Conservation (phyloP, 805 yeast genomes). For the Yamadazyma sp. region DNA sequence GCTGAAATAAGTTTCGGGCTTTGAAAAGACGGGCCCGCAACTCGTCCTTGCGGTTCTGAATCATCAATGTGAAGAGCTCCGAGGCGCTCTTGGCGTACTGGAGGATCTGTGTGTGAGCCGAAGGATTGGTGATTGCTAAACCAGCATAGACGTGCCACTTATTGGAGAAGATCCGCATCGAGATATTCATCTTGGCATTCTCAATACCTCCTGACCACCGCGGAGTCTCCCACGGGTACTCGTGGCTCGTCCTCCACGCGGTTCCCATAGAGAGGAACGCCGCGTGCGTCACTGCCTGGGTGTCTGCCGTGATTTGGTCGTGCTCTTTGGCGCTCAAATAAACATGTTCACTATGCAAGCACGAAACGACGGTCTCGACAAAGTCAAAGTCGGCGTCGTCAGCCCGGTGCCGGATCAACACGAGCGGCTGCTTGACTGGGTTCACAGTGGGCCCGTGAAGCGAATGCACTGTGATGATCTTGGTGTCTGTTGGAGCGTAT, state of each 20-base stretch:
- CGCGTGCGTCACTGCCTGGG: slow-evolving; percentile 98
- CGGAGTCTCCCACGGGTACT: slow-evolving; percentile 88
- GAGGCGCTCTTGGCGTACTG: slow-evolving; percentile 87
- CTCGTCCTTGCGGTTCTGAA: slow-evolving; percentile 62
- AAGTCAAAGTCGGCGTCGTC: slow-evolving; percentile 48
- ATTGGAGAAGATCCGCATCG: slow-evolving; percentile 85
- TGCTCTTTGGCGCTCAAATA: slow-evolving; percentile 82
- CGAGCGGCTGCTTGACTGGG: slow-evolving; percentile 90
- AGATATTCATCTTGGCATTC: slow-evolving; percentile 91
- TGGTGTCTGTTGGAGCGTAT: slow-evolving; percentile 71
- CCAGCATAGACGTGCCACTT: slow-evolving; percentile 99
- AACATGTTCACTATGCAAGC: slow-evolving; percentile 77
- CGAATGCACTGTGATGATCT: slow-evolving; percentile 85
- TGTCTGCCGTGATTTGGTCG: slow-evolving; percentile 94
- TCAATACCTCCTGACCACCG: slow-evolving; percentile 94
- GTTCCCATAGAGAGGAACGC: slow-evolving; percentile 96
- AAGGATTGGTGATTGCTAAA: slow-evolving; percentile 90
- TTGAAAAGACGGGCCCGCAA: slow-evolving; percentile 55
- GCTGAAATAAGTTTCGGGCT: slow-evolving; percentile 81
- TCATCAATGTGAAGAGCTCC: slow-evolving; percentile 79
- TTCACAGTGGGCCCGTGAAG: slow-evolving; percentile 92
- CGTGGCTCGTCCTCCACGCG: slow-evolving; percentile 82
- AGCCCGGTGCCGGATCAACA: slow-evolving; percentile 75
- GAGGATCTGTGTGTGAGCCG: slow-evolving; percentile 86
- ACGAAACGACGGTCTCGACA: slow-evolving; percentile 63